phyloP scores from a whole-genome alignment of 2,329 filamentous ascomycete species.

The Exophiala calicioides region DNA sequence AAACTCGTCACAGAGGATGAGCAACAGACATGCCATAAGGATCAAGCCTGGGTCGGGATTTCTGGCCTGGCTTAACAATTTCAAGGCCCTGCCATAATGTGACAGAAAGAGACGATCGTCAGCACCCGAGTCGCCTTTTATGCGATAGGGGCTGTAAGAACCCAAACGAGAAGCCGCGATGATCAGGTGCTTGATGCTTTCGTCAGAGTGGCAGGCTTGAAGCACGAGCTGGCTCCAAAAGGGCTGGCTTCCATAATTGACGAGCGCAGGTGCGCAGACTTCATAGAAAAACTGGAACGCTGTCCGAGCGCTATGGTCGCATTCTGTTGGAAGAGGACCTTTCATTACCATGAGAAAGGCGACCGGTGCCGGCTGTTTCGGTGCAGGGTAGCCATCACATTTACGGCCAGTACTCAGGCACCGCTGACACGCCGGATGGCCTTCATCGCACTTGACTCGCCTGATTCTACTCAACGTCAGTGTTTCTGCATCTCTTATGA shows the following conservation, averaged over 20 bases:
- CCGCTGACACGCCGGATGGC: conserved; percentile 37
- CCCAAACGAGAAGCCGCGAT: conserved; percentile 26
- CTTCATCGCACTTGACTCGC: conserved; percentile 34
- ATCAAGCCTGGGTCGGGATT: conserved; percentile 14
- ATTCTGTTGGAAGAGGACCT: conserved; percentile 14
- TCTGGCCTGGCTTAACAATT: conserved; percentile 5
- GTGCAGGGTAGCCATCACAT: conserved; percentile 40
- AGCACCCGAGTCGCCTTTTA: neutral
- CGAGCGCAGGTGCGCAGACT: conserved; percentile 30
- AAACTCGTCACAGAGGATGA: conserved; percentile 25
- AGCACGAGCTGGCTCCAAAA: conserved; percentile 35
- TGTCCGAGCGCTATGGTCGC: conserved; percentile 1
- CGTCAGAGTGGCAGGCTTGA: conserved; percentile 32
- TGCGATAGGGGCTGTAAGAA: neutral
- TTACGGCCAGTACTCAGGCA: conserved; percentile 40
- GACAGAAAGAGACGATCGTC: conserved; percentile 8
- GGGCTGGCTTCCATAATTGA: conserved; percentile 32
- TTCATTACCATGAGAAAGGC: conserved; percentile 16
- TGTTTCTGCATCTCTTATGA: neutral
- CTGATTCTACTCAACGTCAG: conserved; percentile 14
- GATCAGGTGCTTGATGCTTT: conserved; percentile 33
- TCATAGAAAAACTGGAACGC: conserved; percentile 32
- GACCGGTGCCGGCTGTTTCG: conserved; percentile 1
- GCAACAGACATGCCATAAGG: conserved; percentile 23
- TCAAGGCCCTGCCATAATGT: conserved; percentile 23